Evolutionary conservation across 2,329 filamentous ascomycete genomes (phyloP).

Genomic region (Pseudomassariella vexata): DNA sequence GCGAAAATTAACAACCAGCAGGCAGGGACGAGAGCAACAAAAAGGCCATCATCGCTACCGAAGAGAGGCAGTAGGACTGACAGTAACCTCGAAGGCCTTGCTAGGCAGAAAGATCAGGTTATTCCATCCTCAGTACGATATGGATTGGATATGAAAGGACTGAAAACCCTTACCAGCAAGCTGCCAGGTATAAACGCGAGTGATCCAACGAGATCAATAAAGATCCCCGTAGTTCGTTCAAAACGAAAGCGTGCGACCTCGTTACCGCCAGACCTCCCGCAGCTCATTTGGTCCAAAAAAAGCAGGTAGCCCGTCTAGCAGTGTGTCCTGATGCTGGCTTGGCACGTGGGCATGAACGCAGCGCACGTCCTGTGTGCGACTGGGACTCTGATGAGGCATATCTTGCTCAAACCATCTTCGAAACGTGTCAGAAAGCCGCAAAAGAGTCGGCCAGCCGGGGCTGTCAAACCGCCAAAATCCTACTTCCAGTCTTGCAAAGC

Average conservation of each 20-base stretch:
- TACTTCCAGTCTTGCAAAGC: constrained; percentile 3
- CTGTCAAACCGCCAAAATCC: constrained; percentile 3
- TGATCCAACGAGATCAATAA: neutral
- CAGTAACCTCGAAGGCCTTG: neutral
- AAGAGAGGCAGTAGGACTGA: neutral
- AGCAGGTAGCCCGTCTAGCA: neutral
- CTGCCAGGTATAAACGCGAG: neutral
- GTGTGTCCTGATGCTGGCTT: neutral
- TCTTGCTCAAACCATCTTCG: constrained; percentile 2
- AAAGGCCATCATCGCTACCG: neutral
- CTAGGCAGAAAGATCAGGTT: neutral
- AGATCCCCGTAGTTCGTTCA: neutral
- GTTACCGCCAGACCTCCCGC: neutral
- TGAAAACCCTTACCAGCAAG: constrained; percentile 1
- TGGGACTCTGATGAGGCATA: constrained; percentile 2
- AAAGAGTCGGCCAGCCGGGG: constrained; percentile 3
- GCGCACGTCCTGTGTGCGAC: constrained; percentile 3
- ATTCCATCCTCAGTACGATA: neutral
- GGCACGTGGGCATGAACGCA: neutral
- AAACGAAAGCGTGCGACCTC: constrained; percentile 3
- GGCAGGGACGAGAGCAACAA: neutral
- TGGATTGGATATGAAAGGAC: constrained; percentile 1
- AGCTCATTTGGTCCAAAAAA: neutral
- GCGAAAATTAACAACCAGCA: neutral
- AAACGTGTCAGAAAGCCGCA: constrained; percentile 1